Base-by-base conservation (phyloP, 164 flowering plant species). In the Dillenia suffruticosa region DNA sequence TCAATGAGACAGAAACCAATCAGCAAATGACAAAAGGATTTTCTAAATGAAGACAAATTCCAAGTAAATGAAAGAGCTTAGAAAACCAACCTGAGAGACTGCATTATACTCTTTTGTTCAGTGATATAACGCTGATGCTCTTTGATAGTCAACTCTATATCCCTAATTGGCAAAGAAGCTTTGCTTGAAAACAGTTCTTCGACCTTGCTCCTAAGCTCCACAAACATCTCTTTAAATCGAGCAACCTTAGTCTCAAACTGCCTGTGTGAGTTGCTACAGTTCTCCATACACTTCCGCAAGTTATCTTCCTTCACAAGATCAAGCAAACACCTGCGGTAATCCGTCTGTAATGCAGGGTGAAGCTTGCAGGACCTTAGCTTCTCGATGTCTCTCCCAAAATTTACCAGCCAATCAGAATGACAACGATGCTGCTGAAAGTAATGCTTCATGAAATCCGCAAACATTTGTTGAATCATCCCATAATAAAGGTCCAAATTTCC, bases 51-150 rank as follows among this genome's bases (percentile, higher is more conserved):
- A 15, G 24, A 19, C 26, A 10, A 16, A 60, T 17, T 51, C 22
- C 24, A 58, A 59, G 45, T 48, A 48, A 12, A 47, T 0, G 48
- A 64, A 9, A 44, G 10, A 55, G 19, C 8, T 48, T 52, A 22
- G 45, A 17, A 50, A 57, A 70, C 83, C 19, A 63, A 95, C 99
- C 99, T 92, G 73, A 95, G 70, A 49, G 99, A 85, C 71, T 86
- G 97, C 97, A 89, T 87, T 66, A 95, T 92, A 69, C 87, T 85
- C 73, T 74, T 88, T 56, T 92, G 97, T 63, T 95, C 99, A 77
- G 66, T 69, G 61, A 86, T 79, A 68, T 66, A 74, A 40, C 74
- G 74, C 65, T 84, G 87, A 51, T 85, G 90, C 22, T 88, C 96
- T 75, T 81, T 89, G 54, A 92, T 81, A 58, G 68, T 72, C 63